Conservation (phyloP, 1,139 yeast species). For the Meyerozyma sp. region DNA sequence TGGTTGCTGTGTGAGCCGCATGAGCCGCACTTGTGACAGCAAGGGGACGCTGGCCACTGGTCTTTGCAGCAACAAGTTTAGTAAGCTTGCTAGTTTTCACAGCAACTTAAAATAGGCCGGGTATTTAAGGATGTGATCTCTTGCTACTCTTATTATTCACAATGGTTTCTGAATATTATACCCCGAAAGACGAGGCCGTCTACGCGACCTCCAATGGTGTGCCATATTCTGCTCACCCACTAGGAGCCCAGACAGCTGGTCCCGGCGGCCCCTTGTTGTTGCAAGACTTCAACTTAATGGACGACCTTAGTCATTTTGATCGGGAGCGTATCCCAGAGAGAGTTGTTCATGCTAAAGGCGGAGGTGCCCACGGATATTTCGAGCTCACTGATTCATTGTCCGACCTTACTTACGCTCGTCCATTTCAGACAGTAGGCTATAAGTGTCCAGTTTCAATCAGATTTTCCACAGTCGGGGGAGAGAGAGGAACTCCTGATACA, state of each 20-base stretch:
- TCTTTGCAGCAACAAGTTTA: background rate
- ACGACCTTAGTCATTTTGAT: constrained; percentile 55
- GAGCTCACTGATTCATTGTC: constrained; percentile 55
- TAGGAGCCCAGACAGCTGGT: constrained; percentile 23
- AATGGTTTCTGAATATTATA: background rate
- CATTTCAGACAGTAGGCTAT: constrained; percentile 44
- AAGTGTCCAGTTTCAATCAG: constrained; percentile 44
- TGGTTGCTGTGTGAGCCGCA: background rate
- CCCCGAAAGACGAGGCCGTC: constrained; percentile 11
- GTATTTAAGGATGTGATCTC: background rate
- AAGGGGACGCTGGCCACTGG: background rate
- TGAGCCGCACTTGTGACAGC: background rate
- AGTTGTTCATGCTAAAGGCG: constrained; percentile 63
- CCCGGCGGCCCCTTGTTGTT: constrained; percentile 51
- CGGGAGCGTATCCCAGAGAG: constrained; percentile 60
- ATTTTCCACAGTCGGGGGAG: constrained; percentile 60
- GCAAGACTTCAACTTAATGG: constrained; percentile 53
- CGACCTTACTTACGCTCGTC: constrained; percentile 46
- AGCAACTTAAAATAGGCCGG: background rate
- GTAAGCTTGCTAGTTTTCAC: background rate
- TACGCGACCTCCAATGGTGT: constrained; percentile 25
- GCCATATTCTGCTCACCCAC: constrained; percentile 20
- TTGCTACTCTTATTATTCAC: background rate
- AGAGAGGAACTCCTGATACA: constrained; percentile 52
- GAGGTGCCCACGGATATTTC: constrained; percentile 58